These are phyloP conservation scores for Botrytis medusae DNA, from an alignment of 2,329 filamentous ascomycete genomes.

Conservation along the genomic window DNA sequence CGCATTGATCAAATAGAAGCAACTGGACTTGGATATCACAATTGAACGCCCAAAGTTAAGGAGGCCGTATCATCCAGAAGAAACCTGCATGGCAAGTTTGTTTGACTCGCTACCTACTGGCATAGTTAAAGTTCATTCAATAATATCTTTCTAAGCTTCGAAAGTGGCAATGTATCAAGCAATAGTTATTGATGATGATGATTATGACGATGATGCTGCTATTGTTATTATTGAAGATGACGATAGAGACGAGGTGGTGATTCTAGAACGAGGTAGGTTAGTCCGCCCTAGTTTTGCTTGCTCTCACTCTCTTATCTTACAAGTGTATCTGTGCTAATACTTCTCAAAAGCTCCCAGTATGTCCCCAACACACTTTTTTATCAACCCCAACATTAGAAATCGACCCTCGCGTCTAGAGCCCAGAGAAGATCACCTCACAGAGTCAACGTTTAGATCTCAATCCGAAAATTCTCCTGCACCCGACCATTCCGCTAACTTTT, in stretches of 20 bases:
- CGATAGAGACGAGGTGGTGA: neutral
- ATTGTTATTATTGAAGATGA: neutral
- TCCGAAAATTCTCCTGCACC: neutral
- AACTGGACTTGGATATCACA: neutral
- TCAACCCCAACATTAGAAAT: neutral
- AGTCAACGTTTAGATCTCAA: neutral
- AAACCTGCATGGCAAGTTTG: neutral
- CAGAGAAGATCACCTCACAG: too few relatives aligned
- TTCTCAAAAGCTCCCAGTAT: neutral
- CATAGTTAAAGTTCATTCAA: neutral
- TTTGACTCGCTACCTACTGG: neutral
- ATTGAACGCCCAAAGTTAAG: neutral
- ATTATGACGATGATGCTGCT: neutral
- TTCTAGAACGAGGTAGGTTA: constrained; percentile 13
- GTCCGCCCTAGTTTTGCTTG: neutral
- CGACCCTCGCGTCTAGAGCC: neutral
- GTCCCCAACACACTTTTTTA: neutral
- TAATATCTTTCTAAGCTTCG: neutral
- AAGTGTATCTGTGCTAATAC: constrained; percentile 2
- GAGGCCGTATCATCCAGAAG: neutral
- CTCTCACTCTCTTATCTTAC: neutral
- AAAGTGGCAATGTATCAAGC: neutral
- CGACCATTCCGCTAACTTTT: neutral
- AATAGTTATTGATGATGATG: constrained; percentile 2
- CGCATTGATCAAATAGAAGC: constrained; percentile 1